Evolutionary conservation across 768 basidiomycete genomes (phyloP), one percentile per base, ranked within the genome.

Genomic region (Serendipita sp.): DNA sequence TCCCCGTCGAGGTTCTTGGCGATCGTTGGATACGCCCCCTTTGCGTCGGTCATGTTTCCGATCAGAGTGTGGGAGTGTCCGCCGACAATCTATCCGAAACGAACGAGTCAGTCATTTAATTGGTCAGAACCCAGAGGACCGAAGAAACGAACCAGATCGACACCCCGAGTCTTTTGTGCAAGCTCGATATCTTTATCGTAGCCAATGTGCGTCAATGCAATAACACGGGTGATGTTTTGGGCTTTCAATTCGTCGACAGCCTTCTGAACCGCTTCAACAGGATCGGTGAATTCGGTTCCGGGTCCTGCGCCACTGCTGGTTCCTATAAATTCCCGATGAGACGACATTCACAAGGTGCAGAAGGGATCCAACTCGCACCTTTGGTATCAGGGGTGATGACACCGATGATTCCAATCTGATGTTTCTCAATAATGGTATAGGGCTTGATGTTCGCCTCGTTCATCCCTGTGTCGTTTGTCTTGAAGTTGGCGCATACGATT

Each of bases 191-290:
- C 77, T 42, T 74, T 65, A 26, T 74, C 74, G 65, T 78, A 77
- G 9, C 75, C 78, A 58, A 78, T 77, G 62, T 79, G 78, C 0
- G 78, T 78, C 60, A 79, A 70, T 7, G 75, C 77, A 41, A 78
- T 70, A 42, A 79, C 72, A 7, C 76, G 71, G 44, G 73, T 74
- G 63, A 78, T 69, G 14, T 70, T 68, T 63, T 74, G 69, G 50
- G 66, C 65, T 61, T 74, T 70, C 62, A 79, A 72, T 28, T 71
- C 65, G 42, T 74, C 71, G 9, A 77, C 73, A 16, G 75, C 75
- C 28, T 69, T 68, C 65, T 76, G 74, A 3, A 74, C 69, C 22
- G 72, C 72, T 43, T 68, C 63, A 42, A 75, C 70, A 5, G 75
- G 75, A 65, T 76, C 73, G 22, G 73, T 69, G 64, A 78, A 77